Evolutionary conservation across 2,329 filamentous ascomycete species (phyloP), one percentile per base, ranked within the genome.

Genomic region (Septoria linicola): DNA sequence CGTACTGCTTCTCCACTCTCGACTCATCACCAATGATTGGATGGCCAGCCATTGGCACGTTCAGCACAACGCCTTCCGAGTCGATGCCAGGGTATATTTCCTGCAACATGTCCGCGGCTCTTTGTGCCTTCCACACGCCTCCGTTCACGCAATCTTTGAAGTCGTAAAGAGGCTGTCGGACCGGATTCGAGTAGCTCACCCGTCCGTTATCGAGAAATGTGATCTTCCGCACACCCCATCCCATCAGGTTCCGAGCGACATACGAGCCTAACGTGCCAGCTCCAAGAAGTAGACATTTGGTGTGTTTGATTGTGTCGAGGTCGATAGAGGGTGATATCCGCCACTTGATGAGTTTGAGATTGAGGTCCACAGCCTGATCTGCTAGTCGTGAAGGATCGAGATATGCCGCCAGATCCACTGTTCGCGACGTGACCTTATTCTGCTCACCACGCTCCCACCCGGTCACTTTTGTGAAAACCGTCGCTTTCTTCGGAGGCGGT

Each of bases 321-420:
- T 97, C 81, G 34, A 99, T 80, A 43, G 85, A 84, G 0, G 93
- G 93, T 6, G 90, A 89, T 63, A 99, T 89, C 32, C 93, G 85
- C 93, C 93, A 99, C 73, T 96, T 99, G 85, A 99, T 99, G 51
- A 99, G 79, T 72, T 97, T 97, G 54, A 97, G 77, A 65, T 99
- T 99, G 52, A 99, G 79, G 65, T 99, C 93, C 8, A 97, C 92
- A 0, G 91, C 90, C 68, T 95, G 90, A 66, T 97, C 91, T 17
- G 93, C 93, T 14, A 97, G 76, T 61, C 85, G 84, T 27, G 80
- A 76, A 5, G 93, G 92, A 66, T 99, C 91, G 87, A 99, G 92
- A 63, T 96, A 95, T 63, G 93, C 89, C 16, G 87, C 87, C 7
- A 99, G 77, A 63, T 95, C 89, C 11, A 89, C 89, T 14, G 86